Percentiles rank a stretch among this genome's conserved stretches.
These are phyloP conservation scores for Pascua sp. DNA, from an alignment of 1,284 basidiomycete species.

Conservation along the genomic window DNA sequence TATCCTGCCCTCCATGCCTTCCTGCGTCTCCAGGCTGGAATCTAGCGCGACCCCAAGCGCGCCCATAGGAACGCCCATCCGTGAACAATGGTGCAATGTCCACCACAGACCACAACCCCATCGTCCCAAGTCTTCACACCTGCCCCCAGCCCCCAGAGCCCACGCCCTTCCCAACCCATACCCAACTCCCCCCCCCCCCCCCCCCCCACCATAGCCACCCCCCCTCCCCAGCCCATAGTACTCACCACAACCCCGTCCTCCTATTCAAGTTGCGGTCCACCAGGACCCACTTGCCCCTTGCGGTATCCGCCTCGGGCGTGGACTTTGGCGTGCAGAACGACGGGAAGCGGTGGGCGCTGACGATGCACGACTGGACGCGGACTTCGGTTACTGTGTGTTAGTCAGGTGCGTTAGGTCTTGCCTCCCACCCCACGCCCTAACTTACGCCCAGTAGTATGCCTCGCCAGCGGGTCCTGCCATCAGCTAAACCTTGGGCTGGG, in stretches of 20 bases:
- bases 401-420: too few relatives aligned
- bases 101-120: too few relatives aligned
- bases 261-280: slow-evolving; percentile 71
- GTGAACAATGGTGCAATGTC: too few relatives aligned
- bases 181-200: too few relatives aligned
- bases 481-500: neutral
- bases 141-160: too few relatives aligned
- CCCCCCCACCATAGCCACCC: neutral
- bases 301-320: slow-evolving; percentile 67
- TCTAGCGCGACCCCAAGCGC: too few relatives aligned
- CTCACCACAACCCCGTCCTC: slow-evolving; percentile 60
- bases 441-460: slow-evolving; percentile 72
- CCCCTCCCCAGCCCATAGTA: neutral
- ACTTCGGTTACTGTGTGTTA: slow-evolving; percentile 64
- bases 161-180: too few relatives aligned
- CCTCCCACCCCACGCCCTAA: too few relatives aligned
- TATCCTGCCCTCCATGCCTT: too few relatives aligned
- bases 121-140: too few relatives aligned
- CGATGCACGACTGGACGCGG: slow-evolving; percentile 64
- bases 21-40: too few relatives aligned
- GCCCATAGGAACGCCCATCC: too few relatives aligned
- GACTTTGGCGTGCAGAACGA: slow-evolving; percentile 66
- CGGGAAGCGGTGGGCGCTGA: slow-evolving; percentile 58
- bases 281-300: slow-evolving; percentile 82
- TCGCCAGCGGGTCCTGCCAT: slow-evolving; percentile 59